Conservation (phyloP, 768 basidiomycete species). For the Lactarius tabidus region DNA sequence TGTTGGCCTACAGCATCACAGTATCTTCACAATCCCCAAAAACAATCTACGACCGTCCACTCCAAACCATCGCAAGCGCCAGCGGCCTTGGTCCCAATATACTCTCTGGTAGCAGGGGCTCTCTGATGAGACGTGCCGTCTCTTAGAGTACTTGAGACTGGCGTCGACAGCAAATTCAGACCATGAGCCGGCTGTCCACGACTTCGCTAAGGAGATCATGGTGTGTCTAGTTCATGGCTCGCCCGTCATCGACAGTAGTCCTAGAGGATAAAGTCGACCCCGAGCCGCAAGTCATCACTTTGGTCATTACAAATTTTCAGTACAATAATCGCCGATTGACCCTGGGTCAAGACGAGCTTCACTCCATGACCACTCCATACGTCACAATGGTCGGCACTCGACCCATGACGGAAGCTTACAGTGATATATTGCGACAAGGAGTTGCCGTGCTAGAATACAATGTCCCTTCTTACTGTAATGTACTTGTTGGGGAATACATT, state of each 20-base stretch:
- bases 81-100: neutral
- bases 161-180: neutral
- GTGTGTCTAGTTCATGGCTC: neutral
- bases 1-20: neutral
- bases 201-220: neutral
- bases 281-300: constrained; percentile 11
- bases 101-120: neutral
- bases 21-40: constrained; percentile 1
- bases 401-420: neutral
- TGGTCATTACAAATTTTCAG: constrained; percentile 1
- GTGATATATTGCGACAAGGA: too few relatives aligned
- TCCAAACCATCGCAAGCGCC: neutral
- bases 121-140: neutral
- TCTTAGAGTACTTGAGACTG: constrained; percentile 2
- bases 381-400: constrained; percentile 1
- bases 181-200: neutral
- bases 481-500: too few relatives aligned
- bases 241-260: neutral
- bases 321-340: neutral
- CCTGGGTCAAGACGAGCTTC: neutral
- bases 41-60: neutral
- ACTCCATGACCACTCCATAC: constrained; percentile 7
- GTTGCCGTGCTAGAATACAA: too few relatives aligned
- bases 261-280: constrained; percentile 6
- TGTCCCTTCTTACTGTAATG: too few relatives aligned